Conservation (phyloP, 768 basidiomycete genomes). For the Phaeolepiota aurea region DNA sequence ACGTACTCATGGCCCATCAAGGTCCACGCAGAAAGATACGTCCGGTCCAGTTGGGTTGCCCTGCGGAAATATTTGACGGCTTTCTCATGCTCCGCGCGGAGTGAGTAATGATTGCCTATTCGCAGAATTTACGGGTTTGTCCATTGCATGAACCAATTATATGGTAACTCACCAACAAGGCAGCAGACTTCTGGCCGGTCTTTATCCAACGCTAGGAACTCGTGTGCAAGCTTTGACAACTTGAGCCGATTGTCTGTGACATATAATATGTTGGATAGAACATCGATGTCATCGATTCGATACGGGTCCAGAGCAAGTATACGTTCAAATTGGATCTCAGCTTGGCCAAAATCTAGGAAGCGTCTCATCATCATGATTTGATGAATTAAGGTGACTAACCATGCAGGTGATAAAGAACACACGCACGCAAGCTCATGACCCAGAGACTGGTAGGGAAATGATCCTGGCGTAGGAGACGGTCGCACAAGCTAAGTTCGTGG, state of each 20-base stretch:
- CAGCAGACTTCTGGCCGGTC: conserved; percentile 96
- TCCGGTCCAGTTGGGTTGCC: conserved; percentile 91
- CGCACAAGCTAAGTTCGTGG: conserved; percentile 73
- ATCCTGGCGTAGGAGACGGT: conserved; percentile 60
- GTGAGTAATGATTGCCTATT: conserved; percentile 94
- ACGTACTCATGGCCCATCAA: conserved; percentile 99
- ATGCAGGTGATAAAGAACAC: conserved; percentile 84
- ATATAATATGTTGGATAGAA: conserved; percentile 95
- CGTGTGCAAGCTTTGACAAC: conserved; percentile 84
- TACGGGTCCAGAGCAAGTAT: conserved; percentile 78
- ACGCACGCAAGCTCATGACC: conserved; percentile 80
- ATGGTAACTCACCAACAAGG: conserved; percentile 65
- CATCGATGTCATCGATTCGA: conserved; percentile 90
- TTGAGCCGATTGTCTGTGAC: conserved; percentile 87
- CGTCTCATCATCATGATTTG: conserved; percentile 5
- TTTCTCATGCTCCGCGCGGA: conserved; percentile 90
- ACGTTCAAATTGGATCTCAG: conserved; percentile 78
- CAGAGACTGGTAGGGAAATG: conserved; percentile 80
- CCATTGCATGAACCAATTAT: not conserved
- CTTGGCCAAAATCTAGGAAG: conserved; percentile 73
- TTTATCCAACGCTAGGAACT: conserved; percentile 83
- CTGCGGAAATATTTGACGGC: conserved; percentile 92
- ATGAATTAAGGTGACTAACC: conserved; percentile 39
- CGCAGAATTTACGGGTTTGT: not conserved
- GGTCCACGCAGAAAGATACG: conserved; percentile 96